Base-by-base conservation (phyloP, 768 basidiomycete species). In the Pulveroboletus sp. region DNA sequence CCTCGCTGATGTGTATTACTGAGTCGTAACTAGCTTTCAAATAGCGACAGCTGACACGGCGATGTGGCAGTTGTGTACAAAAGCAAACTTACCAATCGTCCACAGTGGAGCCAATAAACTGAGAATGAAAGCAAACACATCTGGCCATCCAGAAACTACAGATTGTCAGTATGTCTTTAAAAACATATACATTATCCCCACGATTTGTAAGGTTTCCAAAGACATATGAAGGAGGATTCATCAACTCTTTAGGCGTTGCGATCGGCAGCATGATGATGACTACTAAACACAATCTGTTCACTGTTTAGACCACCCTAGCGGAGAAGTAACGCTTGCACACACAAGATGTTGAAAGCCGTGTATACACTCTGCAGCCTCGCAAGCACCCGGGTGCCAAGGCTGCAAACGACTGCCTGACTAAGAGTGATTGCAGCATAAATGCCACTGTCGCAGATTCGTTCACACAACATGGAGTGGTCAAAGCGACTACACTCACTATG, bases 341-440 rank as follows among this genome's bases (percentile, higher is more conserved):
- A 68, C 63, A 70, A 20, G 5, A 76, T 62, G 51, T 78, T 77
- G 31, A 71, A 60, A 7, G 69, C 44, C 7, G 75, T 67, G 39
- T 71, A 76, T 10, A 75, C 65, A 11, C 73, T 79, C 59, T 90
- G 87, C 16, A 89, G 60, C 20, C 84, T 73, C 1, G 85, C 87
- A 16, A 90, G 68, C 19, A 82, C 56, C 14, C 69, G 66, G 2
- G 87, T 86, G 14, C 79, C 84, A 12, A 87, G 69, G 55, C 82
- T 82, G 53, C 84, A 87, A 12, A 85, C 60, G 11, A 81, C 50
- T 0, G 78, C 85, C 61, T 89, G 84, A 2, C 75, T 69, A 14
- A 84, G 34, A 7, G 88, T 64, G 37, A 90, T 67, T 10, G 74
- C 82, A 32, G 67, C 72, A 55, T 80, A 90, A 5, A 87, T 74